Conservation (phyloP, 148 eudicot species). For the Vaccinium darrowii region DNA sequence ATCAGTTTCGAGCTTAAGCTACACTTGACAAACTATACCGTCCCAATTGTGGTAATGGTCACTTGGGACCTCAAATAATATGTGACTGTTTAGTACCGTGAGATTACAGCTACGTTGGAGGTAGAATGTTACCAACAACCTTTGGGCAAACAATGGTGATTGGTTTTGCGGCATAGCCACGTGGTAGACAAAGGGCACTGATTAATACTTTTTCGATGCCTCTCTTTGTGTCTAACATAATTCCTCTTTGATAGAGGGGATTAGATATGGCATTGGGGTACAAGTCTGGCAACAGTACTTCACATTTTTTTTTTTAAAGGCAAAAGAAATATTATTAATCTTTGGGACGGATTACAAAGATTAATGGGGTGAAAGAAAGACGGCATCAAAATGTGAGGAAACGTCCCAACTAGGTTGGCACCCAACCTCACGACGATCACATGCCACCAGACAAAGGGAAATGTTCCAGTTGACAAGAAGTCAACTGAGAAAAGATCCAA, state of each 20-base stretch:
- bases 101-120: background rate
- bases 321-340: too few relatives aligned
- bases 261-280: background rate
- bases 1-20: background rate
- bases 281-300: background rate
- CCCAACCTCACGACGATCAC: too few relatives aligned
- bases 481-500: too few relatives aligned
- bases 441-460: too few relatives aligned
- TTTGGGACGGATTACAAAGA: too few relatives aligned
- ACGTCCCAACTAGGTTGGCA: too few relatives aligned
- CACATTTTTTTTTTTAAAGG: too few relatives aligned
- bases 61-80: background rate
- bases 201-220: background rate
- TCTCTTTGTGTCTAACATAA: background rate
- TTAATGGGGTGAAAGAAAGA: too few relatives aligned
- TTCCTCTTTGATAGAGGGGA: too few relatives aligned
- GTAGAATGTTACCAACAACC: background rate
- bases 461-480: too few relatives aligned
- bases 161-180: background rate
- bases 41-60: background rate
- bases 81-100: background rate
- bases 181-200: background rate
- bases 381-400: too few relatives aligned
- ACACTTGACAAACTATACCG: background rate
- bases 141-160: background rate